Evolutionary conservation across 108 stramenopile species (phyloP).

Genomic region (Pelagomonas calceolata): DNA sequence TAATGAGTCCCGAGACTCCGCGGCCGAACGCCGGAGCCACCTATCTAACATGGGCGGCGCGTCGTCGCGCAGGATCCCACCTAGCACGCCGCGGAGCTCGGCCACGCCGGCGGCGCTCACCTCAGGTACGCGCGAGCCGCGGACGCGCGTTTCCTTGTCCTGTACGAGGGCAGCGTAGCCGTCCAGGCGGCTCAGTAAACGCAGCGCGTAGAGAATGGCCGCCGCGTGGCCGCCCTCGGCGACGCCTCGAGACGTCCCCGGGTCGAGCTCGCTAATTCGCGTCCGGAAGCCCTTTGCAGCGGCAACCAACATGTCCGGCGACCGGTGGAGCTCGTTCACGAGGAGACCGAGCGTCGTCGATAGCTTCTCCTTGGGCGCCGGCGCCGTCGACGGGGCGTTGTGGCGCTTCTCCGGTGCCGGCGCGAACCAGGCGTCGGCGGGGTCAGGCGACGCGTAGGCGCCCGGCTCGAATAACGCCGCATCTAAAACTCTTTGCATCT

Average conservation of each 20-base stretch:
- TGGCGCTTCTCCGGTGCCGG: background rate
- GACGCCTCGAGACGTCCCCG: conserved; percentile 5
- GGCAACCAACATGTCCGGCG: conserved; percentile 7
- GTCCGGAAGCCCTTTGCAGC: conserved; percentile 12
- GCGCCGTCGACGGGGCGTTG: background rate
- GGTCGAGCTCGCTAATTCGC: conserved; percentile 20
- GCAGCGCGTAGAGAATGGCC: conserved; percentile 81
- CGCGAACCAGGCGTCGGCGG: conserved; percentile 7
- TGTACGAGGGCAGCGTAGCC: conserved; percentile 78
- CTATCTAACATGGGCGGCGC: background rate
- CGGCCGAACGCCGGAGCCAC: background rate
- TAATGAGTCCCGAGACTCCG: too few relatives aligned
- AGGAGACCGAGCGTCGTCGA: conserved; percentile 24
- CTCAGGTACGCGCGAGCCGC: background rate
- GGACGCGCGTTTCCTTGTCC: conserved; percentile 14
- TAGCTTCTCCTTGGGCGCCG: conserved; percentile 3
- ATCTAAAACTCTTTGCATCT: conserved; percentile 82
- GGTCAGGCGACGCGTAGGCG: conserved; percentile 69
- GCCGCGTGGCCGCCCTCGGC: conserved; percentile 35
- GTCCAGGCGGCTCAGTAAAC: conserved; percentile 86
- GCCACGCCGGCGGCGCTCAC: background rate
- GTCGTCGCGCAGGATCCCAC: background rate
- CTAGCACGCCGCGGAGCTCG: background rate
- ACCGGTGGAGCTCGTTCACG: conserved; percentile 22
- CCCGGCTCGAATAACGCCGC: conserved; percentile 91